Evolutionary conservation across 148 eudicot species (phyloP), one percentile per base, ranked within the genome.

Genomic region (Oxyria digyna): DNA sequence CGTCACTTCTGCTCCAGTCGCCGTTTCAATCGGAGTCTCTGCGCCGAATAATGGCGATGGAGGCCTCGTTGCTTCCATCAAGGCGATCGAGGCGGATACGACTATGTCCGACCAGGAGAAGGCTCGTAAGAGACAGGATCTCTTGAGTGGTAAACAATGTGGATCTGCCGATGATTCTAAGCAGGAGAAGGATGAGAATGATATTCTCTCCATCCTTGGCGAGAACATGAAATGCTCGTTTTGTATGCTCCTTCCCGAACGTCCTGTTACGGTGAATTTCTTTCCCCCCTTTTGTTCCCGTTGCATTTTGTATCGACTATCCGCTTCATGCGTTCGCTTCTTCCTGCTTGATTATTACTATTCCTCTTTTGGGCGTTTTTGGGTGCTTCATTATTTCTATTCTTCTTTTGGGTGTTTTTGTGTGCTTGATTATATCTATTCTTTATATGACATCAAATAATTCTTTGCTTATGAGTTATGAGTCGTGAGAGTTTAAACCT

Each of bases 191-290:
- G 80, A 76, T 31, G 79, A 42, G 73, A 79, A 77, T 46, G 86
- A 77, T n/a, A 80, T 89, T 18, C 62, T 89, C 46, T 76, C 67
- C 3, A 73, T 91, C 68, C 72, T 88, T 13, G 83, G 79, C 21
- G 85, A 79, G 62, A 81, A 74, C 57, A 78, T 87, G 23, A 85
- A 85, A 13, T 91, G 97, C 67, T 84, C 87, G 0, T 85, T 87
- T 32, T 91, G 97, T 78, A 82, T 87, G 85, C 86, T 81, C 70
- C 79, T 92, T n/a, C 97, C 94, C 26, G 94, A 87, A 29, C 84
- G 93, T 45, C 97, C 97, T 68, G 91, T 92, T 40, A 87, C 97
- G 86, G 97, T 92, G 86, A 71, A 0, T 42, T 24, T 45, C 33
- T 73, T 37, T 54, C 54, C 63, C 70, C 20, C 55, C 3, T 15